Conservation (phyloP, 192 early-diverging fungal species). For the Mortierella hygrophila region DNA sequence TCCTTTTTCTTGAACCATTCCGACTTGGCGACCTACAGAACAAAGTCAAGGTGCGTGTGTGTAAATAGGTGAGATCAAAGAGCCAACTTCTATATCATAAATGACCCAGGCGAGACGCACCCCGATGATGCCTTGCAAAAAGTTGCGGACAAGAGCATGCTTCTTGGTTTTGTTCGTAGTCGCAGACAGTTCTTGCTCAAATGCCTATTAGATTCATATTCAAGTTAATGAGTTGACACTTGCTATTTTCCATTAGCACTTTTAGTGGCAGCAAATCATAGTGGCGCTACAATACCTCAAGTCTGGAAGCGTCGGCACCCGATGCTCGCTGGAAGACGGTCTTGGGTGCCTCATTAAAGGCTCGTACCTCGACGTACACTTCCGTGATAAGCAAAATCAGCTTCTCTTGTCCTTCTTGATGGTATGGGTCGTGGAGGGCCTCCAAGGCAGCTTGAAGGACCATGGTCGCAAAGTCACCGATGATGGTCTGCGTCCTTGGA, state of each 20-base stretch:
- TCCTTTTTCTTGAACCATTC: conserved; percentile 55
- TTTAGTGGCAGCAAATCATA: background rate
- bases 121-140: conserved; percentile 54
- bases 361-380: conserved; percentile 53
- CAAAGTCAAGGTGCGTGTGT: background rate
- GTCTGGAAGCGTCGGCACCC: conserved; percentile 25
- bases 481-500: conserved; percentile 19
- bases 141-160: conserved; percentile 41
- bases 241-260: background rate
- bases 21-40: conserved; percentile 43
- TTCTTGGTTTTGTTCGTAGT: conserved; percentile 36
- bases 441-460: conserved; percentile 38
- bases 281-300: conserved; percentile 25
- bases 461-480: conserved; percentile 21
- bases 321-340: conserved; percentile 24
- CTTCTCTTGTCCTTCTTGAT: conserved; percentile 53
- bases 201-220: conserved; percentile 13
- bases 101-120: background rate
- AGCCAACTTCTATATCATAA: background rate
- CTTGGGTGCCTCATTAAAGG: conserved; percentile 34
- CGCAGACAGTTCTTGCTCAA: conserved; percentile 27
- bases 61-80: background rate
- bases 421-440: conserved; percentile 46
- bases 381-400: conserved; percentile 47
- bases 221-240: background rate